Conservation (phyloP, 768 basidiomycete genomes). For the Mycena indigotica region DNA sequence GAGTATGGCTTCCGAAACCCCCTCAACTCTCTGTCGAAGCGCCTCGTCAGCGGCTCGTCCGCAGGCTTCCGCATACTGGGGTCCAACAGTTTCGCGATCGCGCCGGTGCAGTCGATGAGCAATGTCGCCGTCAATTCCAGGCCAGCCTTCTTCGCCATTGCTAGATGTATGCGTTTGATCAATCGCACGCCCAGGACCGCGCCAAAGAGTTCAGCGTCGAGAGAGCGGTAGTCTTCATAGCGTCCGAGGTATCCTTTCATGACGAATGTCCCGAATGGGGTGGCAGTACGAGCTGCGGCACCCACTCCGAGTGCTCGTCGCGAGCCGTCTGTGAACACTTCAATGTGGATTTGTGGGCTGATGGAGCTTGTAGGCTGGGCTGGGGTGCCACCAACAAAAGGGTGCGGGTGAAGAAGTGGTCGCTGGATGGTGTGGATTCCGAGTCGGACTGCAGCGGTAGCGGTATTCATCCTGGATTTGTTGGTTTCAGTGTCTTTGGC, state of each 20-base stretch:
- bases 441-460: too few relatives aligned
- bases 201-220: constrained; percentile 17
- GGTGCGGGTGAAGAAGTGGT: too few relatives aligned
- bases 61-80: not conserved
- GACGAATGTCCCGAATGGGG: constrained; percentile 7
- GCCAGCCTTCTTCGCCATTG: not conserved
- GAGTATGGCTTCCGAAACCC: not conserved
- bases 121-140: constrained; percentile 6
- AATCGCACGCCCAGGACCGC: not conserved
- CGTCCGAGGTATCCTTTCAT: constrained; percentile 10
- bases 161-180: not conserved
- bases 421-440: too few relatives aligned
- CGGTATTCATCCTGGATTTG: too few relatives aligned
- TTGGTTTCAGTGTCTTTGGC: too few relatives aligned
- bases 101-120: constrained; percentile 14
- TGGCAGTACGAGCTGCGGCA: constrained; percentile 11
- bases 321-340: constrained; percentile 16
- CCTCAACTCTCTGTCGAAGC: constrained; percentile 7
- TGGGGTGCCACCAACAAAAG: too few relatives aligned
- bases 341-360: not conserved
- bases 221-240: not conserved
- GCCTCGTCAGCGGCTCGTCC: not conserved
- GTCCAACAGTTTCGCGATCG: constrained; percentile 4
- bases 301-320: constrained; percentile 4
- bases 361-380: too few relatives aligned